Conservation (phyloP, 495 filamentous ascomycete species). For the Penicillium parvum region DNA sequence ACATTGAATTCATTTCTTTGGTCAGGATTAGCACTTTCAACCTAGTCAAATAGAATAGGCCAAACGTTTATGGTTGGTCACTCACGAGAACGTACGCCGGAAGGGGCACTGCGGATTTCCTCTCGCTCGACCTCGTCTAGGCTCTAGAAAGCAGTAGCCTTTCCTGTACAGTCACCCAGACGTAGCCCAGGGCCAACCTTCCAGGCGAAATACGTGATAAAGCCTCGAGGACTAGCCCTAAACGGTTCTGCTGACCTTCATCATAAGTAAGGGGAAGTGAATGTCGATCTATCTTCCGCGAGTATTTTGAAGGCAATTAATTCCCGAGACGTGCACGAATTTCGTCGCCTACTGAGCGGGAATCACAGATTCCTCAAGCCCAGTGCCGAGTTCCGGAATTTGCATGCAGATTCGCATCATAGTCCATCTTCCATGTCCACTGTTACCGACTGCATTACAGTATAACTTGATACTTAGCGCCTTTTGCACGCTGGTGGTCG, state of each 20-base stretch:
- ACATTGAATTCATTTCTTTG: background rate
- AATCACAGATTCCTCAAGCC: no score
- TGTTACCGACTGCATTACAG: no score
- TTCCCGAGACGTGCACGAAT: no score
- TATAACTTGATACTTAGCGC: no score
- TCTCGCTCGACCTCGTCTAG: background rate
- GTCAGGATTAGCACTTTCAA: background rate
- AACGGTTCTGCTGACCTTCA: background rate
- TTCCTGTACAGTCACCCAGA: background rate
- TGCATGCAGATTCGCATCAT: no score
- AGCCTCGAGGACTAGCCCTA: background rate
- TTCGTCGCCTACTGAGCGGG: no score
- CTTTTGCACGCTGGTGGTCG: no score
- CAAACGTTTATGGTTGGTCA: no score
- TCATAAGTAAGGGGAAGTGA: background rate
- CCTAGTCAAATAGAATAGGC: no score
- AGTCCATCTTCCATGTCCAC: no score
- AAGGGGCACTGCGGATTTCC: background rate
- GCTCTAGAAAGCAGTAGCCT: background rate
- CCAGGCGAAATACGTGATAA: background rate
- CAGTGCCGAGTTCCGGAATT: no score
- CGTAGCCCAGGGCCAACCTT: constrained; percentile 1
- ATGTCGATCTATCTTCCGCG: background rate
- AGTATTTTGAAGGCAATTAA: no score
- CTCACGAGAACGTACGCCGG: background rate